phyloP scores from a whole-genome alignment of 768 basidiomycete genomes.

The Boletellus emodensis region DNA sequence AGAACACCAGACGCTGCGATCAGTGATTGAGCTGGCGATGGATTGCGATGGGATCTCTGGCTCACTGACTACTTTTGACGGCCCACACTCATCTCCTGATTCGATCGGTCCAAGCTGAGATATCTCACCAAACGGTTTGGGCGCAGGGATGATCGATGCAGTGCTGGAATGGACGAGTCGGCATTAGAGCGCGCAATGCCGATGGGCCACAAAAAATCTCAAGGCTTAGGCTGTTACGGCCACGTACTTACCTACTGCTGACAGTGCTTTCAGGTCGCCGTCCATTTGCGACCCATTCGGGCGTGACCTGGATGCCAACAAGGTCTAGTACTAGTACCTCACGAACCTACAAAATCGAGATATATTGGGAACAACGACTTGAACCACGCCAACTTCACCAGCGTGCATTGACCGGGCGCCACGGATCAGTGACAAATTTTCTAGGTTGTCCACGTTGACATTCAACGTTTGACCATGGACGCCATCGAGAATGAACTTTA shows the following conservation, averaged over 20 bases:
- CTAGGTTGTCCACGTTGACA: too few relatives aligned
- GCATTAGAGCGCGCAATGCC: not conserved
- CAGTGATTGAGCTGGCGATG: not conserved
- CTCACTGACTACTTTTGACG: not conserved
- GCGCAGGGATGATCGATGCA: not conserved
- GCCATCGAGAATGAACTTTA: too few relatives aligned
- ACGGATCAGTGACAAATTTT: too few relatives aligned
- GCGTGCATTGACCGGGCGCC: too few relatives aligned
- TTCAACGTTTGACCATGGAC: too few relatives aligned
- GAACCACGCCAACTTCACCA: too few relatives aligned
- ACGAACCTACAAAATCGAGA: not conserved
- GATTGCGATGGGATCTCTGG: not conserved
- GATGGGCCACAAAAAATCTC: not conserved
- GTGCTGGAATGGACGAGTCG: not conserved
- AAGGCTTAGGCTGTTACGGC: not conserved
- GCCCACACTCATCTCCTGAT: not conserved
- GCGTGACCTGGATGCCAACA: not conserved
- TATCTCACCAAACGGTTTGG: not conserved
- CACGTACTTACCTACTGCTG: not conserved
- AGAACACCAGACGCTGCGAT: too few relatives aligned
- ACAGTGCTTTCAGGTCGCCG: not conserved
- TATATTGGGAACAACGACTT: too few relatives aligned
- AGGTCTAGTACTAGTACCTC: not conserved
- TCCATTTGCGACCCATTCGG: not conserved
- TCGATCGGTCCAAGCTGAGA: not conserved